Conservation (phyloP, 2,329 filamentous ascomycete genomes). For the Penicillium sp. region DNA sequence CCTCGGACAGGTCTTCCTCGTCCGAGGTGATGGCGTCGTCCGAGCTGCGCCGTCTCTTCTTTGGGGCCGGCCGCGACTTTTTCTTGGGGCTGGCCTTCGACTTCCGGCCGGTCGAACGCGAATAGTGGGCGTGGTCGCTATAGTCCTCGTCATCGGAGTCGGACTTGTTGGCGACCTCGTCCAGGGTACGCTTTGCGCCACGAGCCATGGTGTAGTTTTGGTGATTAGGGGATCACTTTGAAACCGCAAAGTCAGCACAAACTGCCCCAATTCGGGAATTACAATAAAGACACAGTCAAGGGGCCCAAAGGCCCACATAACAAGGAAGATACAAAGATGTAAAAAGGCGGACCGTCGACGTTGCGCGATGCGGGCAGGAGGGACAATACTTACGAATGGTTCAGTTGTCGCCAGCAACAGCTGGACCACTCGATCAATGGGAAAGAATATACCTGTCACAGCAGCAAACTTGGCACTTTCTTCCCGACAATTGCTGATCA, state of each 20-base stretch:
- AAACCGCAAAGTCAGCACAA: conserved; percentile 4
- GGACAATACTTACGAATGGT: conserved; percentile 7
- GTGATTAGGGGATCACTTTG: conserved; percentile 7
- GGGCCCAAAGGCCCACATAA: neutral
- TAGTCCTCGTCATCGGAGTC: conserved; percentile 48
- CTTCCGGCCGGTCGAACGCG: conserved; percentile 25
- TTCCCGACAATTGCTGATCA: conserved; percentile 21
- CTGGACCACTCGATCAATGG: conserved; percentile 2
- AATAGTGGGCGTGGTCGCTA: conserved; percentile 34
- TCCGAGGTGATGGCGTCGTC: conserved; percentile 44
- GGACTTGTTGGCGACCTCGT: conserved; percentile 44
- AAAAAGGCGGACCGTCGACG: neutral
- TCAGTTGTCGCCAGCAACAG: conserved; percentile 12
- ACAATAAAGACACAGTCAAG: neutral
- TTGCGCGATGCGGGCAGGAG: conserved; percentile 8
- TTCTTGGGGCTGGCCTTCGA: conserved; percentile 32
- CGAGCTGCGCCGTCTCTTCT: conserved; percentile 46
- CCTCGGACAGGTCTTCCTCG: conserved; percentile 39
- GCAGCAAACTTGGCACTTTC: neutral
- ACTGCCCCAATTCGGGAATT: neutral
- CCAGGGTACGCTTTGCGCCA: conserved; percentile 39
- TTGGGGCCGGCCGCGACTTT: conserved; percentile 34
- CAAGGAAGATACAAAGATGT: neutral
- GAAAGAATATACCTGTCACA: neutral
- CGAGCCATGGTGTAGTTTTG: conserved; percentile 31